Percentiles rank a stretch among this genome's conserved stretches.
Evolutionary conservation across 1,284 basidiomycete genomes (phyloP).

Genomic region (Ganoderma meredithae): DNA sequence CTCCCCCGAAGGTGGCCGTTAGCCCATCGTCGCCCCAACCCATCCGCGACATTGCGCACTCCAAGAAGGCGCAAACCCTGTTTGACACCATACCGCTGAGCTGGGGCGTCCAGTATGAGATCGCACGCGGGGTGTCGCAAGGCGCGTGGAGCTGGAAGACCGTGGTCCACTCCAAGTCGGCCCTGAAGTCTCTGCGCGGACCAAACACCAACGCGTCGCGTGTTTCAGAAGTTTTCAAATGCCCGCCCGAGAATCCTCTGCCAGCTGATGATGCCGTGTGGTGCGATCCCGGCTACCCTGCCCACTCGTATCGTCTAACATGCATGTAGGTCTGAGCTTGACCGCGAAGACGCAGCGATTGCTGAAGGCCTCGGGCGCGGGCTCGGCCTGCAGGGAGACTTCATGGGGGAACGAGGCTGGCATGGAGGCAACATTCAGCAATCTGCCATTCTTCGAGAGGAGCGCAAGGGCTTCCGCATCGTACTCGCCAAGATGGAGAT

Average conservation of each 20-base stretch:
- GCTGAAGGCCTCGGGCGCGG: slow-evolving; percentile 62
- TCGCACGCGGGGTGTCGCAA: slow-evolving; percentile 39
- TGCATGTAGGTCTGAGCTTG: slow-evolving; percentile 64
- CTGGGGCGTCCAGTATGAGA: slow-evolving; percentile 43
- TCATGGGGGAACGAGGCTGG: slow-evolving; percentile 60
- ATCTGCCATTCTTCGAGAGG: slow-evolving; percentile 51
- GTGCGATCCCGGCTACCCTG: slow-evolving; percentile 11
- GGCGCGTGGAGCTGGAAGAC: slow-evolving; percentile 36
- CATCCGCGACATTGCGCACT: slow-evolving; percentile 34
- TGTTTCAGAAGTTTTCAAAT: slow-evolving; percentile 45
- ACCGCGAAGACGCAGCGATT: slow-evolving; percentile 70
- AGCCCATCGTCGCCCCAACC: too few species aligned
- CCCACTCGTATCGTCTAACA: background rate
- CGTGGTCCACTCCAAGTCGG: slow-evolving; percentile 36
- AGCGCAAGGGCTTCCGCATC: slow-evolving; percentile 43
- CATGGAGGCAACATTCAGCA: slow-evolving; percentile 75
- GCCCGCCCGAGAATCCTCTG: slow-evolving; percentile 13
- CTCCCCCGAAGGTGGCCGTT: too few species aligned
- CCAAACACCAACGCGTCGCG: slow-evolving; percentile 47
- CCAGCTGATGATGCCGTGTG: slow-evolving; percentile 26
- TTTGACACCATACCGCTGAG: slow-evolving; percentile 36
- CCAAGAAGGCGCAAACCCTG: slow-evolving; percentile 46
- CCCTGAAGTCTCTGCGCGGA: slow-evolving; percentile 50
- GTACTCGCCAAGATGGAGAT: slow-evolving; percentile 61
- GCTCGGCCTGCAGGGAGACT: slow-evolving; percentile 64